These are phyloP conservation scores for Globisporangium canariense DNA, from an alignment of 352 stramenopile species.

Conservation along the genomic window DNA sequence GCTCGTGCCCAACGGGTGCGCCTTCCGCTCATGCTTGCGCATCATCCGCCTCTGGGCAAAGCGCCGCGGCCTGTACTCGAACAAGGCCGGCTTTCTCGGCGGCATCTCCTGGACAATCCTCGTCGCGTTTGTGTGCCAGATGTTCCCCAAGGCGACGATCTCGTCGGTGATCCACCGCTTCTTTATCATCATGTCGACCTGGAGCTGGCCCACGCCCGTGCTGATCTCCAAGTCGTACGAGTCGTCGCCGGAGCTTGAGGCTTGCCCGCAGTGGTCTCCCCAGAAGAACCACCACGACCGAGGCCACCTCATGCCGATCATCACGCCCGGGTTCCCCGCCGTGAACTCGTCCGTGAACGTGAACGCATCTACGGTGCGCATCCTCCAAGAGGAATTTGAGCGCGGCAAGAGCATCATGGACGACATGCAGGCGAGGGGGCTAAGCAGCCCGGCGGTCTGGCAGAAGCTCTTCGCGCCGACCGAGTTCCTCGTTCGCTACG, in stretches of 20 bases:
- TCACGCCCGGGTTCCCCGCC: slow-evolving; percentile 78
- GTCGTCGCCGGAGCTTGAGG: slow-evolving; percentile 24
- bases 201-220: slow-evolving; percentile 80
- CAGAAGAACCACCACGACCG: slow-evolving; percentile 74
- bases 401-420: slow-evolving; percentile 76
- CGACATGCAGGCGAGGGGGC: slow-evolving; percentile 53
- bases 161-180: slow-evolving; percentile 74
- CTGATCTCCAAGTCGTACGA: slow-evolving; percentile 67
- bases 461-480: slow-evolving; percentile 70
- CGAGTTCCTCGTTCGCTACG: slow-evolving; percentile 81
- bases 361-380: slow-evolving; percentile 66
- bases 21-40: slow-evolving; percentile 68
- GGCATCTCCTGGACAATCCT: slow-evolving; percentile 86
- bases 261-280: slow-evolving; percentile 66
- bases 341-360: slow-evolving; percentile 87
- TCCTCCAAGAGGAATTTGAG: slow-evolving; percentile 73
- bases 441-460: slow-evolving; percentile 70
- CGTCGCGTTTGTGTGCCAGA: slow-evolving; percentile 84
- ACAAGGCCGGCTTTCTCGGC: slow-evolving; percentile 78
- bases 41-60: slow-evolving; percentile 76
- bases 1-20: slow-evolving; percentile 69
- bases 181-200: slow-evolving; percentile 74
- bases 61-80: slow-evolving; percentile 78
- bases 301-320: slow-evolving; percentile 83
- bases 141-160: slow-evolving; percentile 77